Percentiles rank a stretch among this genome's conserved stretches.
Evolutionary conservation across 768 basidiomycete species (phyloP).

Genomic region (Lactifluus volemus): DNA sequence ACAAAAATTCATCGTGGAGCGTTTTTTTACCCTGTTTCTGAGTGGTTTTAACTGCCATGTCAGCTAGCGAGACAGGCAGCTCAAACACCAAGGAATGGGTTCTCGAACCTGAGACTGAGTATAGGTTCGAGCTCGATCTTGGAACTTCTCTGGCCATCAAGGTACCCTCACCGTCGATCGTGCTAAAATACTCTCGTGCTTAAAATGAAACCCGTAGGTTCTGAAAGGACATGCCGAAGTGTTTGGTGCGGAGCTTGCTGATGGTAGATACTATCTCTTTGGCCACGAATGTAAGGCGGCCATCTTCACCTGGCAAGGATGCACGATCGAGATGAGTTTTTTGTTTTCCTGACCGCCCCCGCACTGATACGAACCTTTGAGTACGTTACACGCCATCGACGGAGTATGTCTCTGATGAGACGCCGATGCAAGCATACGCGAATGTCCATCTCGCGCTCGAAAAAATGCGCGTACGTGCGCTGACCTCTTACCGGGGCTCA

Average conservation of each 20-base stretch:
- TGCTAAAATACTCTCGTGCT: not conserved
- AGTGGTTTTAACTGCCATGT: slow-evolving; percentile 7
- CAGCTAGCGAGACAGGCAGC: not conserved
- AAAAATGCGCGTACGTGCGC: slow-evolving; percentile 84
- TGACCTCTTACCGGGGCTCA: slow-evolving; percentile 51
- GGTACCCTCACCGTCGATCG: slow-evolving; percentile 33
- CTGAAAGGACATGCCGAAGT: slow-evolving; percentile 76
- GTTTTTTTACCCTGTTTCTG: not conserved
- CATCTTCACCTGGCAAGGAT: slow-evolving; percentile 84
- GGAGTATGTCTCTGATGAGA: slow-evolving; percentile 89
- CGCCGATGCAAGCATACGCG: slow-evolving; percentile 75
- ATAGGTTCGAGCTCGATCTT: slow-evolving; percentile 86
- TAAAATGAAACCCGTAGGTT: slow-evolving; percentile 36
- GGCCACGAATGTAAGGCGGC: slow-evolving; percentile 84
- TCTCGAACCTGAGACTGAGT: slow-evolving; percentile 73
- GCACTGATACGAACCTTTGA: slow-evolving; percentile 11
- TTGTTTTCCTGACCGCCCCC: not conserved
- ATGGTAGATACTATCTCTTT: slow-evolving; percentile 71
- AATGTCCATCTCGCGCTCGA: slow-evolving; percentile 89
- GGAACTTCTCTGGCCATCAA: slow-evolving; percentile 67
- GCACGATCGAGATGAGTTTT: slow-evolving; percentile 83
- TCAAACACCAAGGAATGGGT: slow-evolving; percentile 45
- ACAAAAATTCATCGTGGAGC: not conserved
- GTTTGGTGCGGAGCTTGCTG: slow-evolving; percentile 81
- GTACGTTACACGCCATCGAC: slow-evolving; percentile 81